These are phyloP conservation scores for Paxillus involutus DNA, from an alignment of 768 basidiomycete genomes.

Conservation along the genomic window DNA sequence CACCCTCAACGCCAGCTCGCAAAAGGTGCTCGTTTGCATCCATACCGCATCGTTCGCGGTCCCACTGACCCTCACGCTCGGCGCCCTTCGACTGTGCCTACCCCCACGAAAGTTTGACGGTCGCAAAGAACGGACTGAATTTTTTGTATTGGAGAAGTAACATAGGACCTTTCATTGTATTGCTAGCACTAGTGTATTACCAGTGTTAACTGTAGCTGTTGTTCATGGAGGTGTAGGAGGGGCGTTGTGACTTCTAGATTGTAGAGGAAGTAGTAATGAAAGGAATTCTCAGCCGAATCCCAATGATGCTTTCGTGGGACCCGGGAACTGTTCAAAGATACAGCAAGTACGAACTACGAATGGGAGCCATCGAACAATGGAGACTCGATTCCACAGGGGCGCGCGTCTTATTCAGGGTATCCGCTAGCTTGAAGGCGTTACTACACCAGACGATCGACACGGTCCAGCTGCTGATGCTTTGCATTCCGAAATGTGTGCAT, in stretches of 20 bases:
- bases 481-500: no score
- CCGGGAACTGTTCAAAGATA: no score
- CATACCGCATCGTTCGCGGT: slow-evolving; percentile 48
- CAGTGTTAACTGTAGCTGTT: slow-evolving; percentile 1
- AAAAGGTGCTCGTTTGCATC: slow-evolving; percentile 52
- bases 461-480: no score
- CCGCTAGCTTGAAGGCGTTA: no score
- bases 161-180: slow-evolving; percentile 14
- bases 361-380: no score
- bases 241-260: background rate
- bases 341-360: no score
- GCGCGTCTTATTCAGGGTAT: no score
- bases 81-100: slow-evolving; percentile 2
- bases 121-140: background rate
- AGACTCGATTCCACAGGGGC: no score
- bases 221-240: background rate
- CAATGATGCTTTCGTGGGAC: no score
- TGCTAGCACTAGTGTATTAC: slow-evolving; percentile 15
- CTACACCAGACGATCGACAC: no score
- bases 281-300: background rate
- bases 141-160: background rate
- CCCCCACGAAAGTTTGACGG: background rate
- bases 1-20: slow-evolving; percentile 39
- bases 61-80: slow-evolving; percentile 7
- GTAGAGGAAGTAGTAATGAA: background rate